These are phyloP conservation scores for Wickerhamomyces silvicola DNA, from an alignment of 805 yeast species.

Conservation along the genomic window DNA sequence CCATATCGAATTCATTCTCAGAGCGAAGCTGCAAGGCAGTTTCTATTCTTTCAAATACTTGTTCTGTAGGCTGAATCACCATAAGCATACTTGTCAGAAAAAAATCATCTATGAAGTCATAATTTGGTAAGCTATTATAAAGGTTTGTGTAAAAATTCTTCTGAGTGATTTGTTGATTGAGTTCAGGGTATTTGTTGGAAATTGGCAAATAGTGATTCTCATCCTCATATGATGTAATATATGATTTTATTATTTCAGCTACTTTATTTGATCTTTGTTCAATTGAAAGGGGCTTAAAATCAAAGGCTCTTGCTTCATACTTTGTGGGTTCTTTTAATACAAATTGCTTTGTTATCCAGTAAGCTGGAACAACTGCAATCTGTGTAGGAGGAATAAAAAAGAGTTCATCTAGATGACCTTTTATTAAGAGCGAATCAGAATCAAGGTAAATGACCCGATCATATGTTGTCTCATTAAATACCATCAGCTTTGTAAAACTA, in stretches of 20 bases:
- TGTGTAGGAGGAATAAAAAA: slow-evolving; percentile 27
- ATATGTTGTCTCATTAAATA: slow-evolving; percentile 32
- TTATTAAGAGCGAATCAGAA: slow-evolving; percentile 34
- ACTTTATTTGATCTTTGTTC: slow-evolving; percentile 5
- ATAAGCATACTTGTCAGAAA: slow-evolving; percentile 34
- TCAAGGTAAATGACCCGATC: slow-evolving; percentile 40
- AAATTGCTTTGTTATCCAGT: slow-evolving; percentile 14
- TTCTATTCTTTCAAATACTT: slow-evolving; percentile 15
- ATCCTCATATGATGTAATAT: too few species aligned
- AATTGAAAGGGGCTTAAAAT: slow-evolving; percentile 1
- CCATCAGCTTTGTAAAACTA: slow-evolving; percentile 39
- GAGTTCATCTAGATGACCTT: slow-evolving; percentile 29
- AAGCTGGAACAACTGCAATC: slow-evolving; percentile 25
- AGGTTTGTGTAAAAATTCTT: slow-evolving; percentile 3
- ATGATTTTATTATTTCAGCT: too few species aligned
- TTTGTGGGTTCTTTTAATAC: slow-evolving; percentile 1
- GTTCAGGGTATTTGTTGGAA: neutral
- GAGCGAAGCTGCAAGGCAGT: slow-evolving; percentile 8
- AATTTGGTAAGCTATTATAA: slow-evolving; percentile 21
- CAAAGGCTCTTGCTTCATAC: slow-evolving; percentile 1
- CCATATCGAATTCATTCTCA: slow-evolving; percentile 38
- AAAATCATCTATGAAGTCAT: slow-evolving; percentile 4
- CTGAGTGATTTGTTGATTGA: neutral
- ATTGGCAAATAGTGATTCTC: neutral
- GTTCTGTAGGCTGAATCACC: slow-evolving; percentile 32